Percentiles rank a stretch among this genome's conserved stretches.
phyloP scores from a whole-genome alignment of 1,139 yeast genomes.

The Zygotorulaspora mrakii region DNA sequence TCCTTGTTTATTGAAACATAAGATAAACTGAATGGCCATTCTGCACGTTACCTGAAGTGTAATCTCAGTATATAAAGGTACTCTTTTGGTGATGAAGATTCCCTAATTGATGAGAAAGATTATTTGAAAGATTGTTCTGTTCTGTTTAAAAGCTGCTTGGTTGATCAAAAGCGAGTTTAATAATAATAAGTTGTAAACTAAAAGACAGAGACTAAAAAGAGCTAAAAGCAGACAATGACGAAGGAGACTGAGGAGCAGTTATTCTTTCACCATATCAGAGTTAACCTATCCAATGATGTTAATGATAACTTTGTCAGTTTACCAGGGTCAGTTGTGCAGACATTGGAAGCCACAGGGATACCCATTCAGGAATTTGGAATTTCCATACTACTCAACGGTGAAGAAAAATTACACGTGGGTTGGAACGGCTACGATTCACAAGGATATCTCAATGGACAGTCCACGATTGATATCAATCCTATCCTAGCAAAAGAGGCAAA shows the following conservation, averaged over 20 bases:
- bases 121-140: too few relatives aligned
- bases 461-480: constrained; percentile 53
- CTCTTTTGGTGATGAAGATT: too few relatives aligned
- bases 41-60: too few relatives aligned
- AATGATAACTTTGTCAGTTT: constrained; percentile 31
- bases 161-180: too few relatives aligned
- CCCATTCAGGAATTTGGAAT: constrained; percentile 29
- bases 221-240: constrained; percentile 9
- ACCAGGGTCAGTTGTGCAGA: constrained; percentile 24
- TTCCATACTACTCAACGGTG: constrained; percentile 18
- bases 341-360: constrained; percentile 22
- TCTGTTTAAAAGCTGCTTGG: too few relatives aligned
- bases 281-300: constrained; percentile 21
- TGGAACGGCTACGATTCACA: constrained; percentile 70
- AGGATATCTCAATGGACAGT: constrained; percentile 32
- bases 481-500: constrained; percentile 46
- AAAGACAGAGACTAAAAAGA: neutral
- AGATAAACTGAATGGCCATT: constrained; percentile 73
- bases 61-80: too few relatives aligned
- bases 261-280: constrained; percentile 15
- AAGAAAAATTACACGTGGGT: constrained; percentile 48
- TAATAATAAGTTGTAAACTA: too few relatives aligned
- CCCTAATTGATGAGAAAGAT: too few relatives aligned
- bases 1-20: constrained; percentile 91
- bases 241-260: constrained; percentile 11